Evolutionary conservation across 2,329 filamentous ascomycete genomes (phyloP), one percentile per base, ranked within the genome.

Genomic region (Xylaria sp.): DNA sequence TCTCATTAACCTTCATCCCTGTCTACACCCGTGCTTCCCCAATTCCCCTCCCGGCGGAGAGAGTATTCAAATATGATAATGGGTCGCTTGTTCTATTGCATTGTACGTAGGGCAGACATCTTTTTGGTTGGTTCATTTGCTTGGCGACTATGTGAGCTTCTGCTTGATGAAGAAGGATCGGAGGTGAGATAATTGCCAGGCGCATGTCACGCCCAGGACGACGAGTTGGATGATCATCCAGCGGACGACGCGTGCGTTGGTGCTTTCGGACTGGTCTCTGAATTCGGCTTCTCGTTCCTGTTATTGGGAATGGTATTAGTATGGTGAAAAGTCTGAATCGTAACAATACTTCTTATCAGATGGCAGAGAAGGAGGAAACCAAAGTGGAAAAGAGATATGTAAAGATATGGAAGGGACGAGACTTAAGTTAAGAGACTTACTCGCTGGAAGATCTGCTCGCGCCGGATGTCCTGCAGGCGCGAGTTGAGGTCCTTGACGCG

Each of bases 141-240:
- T 15, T 15, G 23, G 3, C 12, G 28, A 28, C 82, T 89, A 99
- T 69, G 96, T 98, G 81, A 99, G 90, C 88, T 99, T 99, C 86
- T 98, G 95, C 88, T 99, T 99, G 86, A 99, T 99, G 86, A 99
- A 99, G 88, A 99, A 99, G 56, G 93, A 92, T 75, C 96, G 89
- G 76, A 99, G 88, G 83, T 99, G 95, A 63, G 94, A 97, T 56
- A 99, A 86, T 82, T 99, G 96, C 96, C 96, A 99, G 70, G 94
- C 93, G 83, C 96, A 99, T 41, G 96, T 97, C 65, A 91, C 86
- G 65, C 91, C 93, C 63, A 99, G 86, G 46, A 98, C 89, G 62
- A 90, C 87, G 69, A 98, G 85, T 83, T 99, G 96, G 74, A 98
- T 91, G 73, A 98, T 78, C 74, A 96, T 95, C 95, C 96, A 99